phyloP scores from a whole-genome alignment of 768 basidiomycete species.

The Termitomyces sp. region DNA sequence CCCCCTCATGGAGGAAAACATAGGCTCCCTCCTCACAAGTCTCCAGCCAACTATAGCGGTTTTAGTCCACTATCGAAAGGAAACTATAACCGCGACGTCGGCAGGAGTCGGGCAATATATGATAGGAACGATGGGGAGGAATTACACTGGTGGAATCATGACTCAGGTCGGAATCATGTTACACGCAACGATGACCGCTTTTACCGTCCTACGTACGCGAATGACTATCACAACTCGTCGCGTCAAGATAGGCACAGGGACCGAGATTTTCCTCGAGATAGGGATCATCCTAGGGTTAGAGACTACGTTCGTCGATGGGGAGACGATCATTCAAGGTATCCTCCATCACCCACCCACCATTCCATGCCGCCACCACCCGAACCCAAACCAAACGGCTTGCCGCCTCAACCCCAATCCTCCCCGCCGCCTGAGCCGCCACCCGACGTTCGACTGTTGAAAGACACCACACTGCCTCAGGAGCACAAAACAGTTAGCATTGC shows the following conservation, averaged over 20 bases:
- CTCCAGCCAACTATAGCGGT: slow-evolving; percentile 17
- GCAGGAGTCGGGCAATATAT: slow-evolving; percentile 27
- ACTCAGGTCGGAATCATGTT: slow-evolving; percentile 14
- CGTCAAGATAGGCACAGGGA: slow-evolving; percentile 20
- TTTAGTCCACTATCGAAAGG: slow-evolving; percentile 33
- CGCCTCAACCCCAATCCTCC: slow-evolving; percentile 9
- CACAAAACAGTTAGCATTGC: slow-evolving; percentile 39
- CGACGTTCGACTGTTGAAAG: slow-evolving; percentile 19
- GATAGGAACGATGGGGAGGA: slow-evolving; percentile 23
- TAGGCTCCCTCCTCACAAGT: slow-evolving; percentile 32
- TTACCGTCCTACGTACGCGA: slow-evolving; percentile 17
- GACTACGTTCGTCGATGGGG: slow-evolving; percentile 17
- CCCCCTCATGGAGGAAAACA: slow-evolving; percentile 30
- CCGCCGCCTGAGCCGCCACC: slow-evolving; percentile 33
- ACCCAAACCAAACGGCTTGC: slow-evolving; percentile 9
- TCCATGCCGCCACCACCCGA: slow-evolving; percentile 15
- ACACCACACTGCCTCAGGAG: slow-evolving; percentile 18
- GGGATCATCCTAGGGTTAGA: background rate
- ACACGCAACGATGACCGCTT: slow-evolving; percentile 16
- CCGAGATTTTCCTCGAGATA: background rate
- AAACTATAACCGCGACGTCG: slow-evolving; percentile 26
- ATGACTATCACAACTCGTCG: slow-evolving; percentile 21
- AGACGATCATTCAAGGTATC: slow-evolving; percentile 17
- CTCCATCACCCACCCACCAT: slow-evolving; percentile 15
- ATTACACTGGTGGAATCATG: slow-evolving; percentile 17